Conservation (phyloP, 805 yeast genomes). For the Komagataella mondaviorum region DNA sequence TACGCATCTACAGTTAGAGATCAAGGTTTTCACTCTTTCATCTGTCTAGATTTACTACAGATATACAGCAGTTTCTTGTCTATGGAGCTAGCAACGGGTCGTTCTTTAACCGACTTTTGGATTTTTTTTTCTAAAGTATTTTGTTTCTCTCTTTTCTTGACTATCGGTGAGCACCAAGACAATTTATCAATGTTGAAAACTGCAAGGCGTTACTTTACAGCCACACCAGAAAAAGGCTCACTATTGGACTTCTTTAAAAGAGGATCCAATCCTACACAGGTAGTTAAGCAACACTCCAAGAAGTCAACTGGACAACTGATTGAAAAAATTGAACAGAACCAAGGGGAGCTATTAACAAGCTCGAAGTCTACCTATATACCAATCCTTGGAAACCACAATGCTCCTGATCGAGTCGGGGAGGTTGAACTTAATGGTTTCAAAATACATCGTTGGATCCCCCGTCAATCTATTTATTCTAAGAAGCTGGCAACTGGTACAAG, state of each 20-base stretch:
- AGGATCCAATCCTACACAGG: not conserved
- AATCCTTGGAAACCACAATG: constrained; percentile 17
- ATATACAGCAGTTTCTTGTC: no score
- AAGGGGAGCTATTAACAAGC: not conserved
- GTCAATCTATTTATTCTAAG: constrained; percentile 7
- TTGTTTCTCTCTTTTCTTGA: no score
- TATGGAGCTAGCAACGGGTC: not conserved
- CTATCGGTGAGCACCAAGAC: no score
- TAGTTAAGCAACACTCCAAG: not conserved
- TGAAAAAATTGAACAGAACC: not conserved
- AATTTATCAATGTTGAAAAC: not conserved
- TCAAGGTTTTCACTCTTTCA: not conserved
- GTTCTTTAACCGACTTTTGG: not conserved
- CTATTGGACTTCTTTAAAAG: not conserved
- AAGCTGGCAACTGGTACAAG: not conserved
- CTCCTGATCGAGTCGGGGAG: constrained; percentile 11
- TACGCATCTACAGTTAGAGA: not conserved
- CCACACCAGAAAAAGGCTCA: not conserved
- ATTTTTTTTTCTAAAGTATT: no score
- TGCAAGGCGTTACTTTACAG: not conserved
- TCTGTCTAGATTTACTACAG: no score
- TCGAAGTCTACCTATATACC: constrained; percentile 7
- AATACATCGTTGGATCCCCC: constrained; percentile 18
- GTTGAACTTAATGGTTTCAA: constrained; percentile 15
- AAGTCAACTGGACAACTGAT: constrained; percentile 13